These are phyloP conservation scores for Penicillium brevicompactum DNA, from an alignment of 2,329 filamentous ascomycete species.

Conservation along the genomic window DNA sequence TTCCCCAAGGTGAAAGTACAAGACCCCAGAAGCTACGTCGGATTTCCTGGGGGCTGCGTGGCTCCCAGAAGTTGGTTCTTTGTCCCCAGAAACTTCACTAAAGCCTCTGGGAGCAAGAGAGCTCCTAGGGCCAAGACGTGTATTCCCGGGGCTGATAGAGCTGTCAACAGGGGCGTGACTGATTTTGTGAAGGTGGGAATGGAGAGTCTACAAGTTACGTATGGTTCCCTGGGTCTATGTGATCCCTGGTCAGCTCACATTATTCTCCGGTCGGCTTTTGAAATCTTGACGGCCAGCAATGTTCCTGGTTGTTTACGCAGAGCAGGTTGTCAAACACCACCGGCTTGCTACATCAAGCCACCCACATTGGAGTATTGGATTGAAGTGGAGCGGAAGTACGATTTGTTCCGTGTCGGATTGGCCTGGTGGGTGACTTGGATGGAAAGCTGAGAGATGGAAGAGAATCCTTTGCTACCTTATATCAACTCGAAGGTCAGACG, in stretches of 20 bases:
- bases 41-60: neutral
- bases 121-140: neutral
- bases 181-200: constrained; percentile 13
- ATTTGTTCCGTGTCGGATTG: no score
- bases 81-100: neutral
- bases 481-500: no score
- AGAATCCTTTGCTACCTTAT: no score
- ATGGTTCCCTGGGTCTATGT: neutral
- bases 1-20: neutral
- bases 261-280: neutral
- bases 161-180: neutral
- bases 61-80: neutral
- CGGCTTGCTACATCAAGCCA: no score
- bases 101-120: neutral
- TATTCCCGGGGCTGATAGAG: neutral
- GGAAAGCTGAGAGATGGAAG: no score
- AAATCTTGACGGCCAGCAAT: no score
- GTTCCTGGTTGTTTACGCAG: no score
- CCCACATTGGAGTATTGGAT: no score
- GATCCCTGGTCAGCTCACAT: neutral
- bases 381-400: no score
- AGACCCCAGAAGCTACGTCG: neutral
- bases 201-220: neutral
- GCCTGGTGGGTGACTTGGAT: no score
- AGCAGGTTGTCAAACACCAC: no score